These are phyloP conservation scores for Apiospora hydei DNA, from an alignment of 2,329 filamentous ascomycete genomes.

Conservation along the genomic window DNA sequence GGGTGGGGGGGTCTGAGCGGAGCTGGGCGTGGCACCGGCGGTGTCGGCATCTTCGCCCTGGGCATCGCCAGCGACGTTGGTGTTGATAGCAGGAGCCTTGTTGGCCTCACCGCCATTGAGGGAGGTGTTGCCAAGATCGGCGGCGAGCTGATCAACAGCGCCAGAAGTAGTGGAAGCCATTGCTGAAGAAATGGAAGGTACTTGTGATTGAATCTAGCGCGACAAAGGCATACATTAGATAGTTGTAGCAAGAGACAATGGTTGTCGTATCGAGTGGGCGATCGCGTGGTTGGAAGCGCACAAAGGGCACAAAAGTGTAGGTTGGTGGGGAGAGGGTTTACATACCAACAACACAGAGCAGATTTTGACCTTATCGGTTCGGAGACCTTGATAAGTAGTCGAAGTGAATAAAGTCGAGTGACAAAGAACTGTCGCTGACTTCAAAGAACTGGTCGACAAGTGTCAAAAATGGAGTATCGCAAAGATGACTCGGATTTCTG, in stretches of 20 bases:
- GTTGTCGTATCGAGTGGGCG: not conserved
- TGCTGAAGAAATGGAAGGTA: conserved; percentile 36
- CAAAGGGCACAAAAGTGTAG: not conserved
- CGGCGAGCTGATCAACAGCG: conserved; percentile 81
- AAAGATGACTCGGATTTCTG: conserved; percentile 26
- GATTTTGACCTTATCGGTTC: conserved; percentile 30
- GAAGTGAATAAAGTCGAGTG: conserved; percentile 32
- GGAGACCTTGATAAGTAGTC: conserved; percentile 30
- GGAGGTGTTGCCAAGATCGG: conserved; percentile 76
- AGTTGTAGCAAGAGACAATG: not conserved
- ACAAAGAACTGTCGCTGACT: conserved; percentile 36
- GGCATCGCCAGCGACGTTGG: conserved; percentile 66
- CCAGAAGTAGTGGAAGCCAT: conserved; percentile 68
- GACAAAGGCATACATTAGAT: not conserved
- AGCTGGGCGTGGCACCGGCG: conserved; percentile 74
- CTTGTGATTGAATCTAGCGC: conserved; percentile 31
- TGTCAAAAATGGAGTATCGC: conserved; percentile 26
- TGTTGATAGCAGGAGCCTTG: conserved; percentile 75
- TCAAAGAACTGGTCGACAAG: conserved; percentile 31
- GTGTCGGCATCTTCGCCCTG: conserved; percentile 66
- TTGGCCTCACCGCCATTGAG: conserved; percentile 73
- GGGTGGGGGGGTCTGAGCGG: conserved; percentile 75
- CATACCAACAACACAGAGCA: conserved; percentile 32
- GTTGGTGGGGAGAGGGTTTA: conserved; percentile 20
- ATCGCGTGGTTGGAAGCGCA: not conserved